These are phyloP conservation scores for Fraxinus greggii DNA, from an alignment of 305 asterid genomes.

Conservation along the genomic window DNA sequence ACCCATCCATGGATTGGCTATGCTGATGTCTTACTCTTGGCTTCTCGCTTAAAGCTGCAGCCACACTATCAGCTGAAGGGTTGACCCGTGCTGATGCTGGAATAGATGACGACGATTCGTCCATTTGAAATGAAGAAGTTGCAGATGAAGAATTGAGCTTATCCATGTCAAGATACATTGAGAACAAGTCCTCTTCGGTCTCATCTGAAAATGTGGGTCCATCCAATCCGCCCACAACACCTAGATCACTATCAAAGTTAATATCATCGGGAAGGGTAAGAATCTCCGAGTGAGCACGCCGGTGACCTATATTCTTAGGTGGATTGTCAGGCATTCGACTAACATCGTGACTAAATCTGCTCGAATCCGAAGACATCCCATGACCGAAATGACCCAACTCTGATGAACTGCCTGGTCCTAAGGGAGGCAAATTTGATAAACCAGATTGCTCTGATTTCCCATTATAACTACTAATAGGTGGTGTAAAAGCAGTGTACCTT, in stretches of 20 bases:
- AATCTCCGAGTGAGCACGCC: slow-evolving; percentile 98
- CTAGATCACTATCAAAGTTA: slow-evolving; percentile 94
- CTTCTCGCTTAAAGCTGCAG: slow-evolving; percentile 45
- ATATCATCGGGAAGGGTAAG: slow-evolving; percentile 95
- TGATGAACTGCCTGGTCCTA: slow-evolving; percentile 54
- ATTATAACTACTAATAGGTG: slow-evolving; percentile 47
- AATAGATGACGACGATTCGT: slow-evolving; percentile 59
- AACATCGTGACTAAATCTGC: slow-evolving; percentile 76
- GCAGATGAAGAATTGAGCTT: slow-evolving; percentile 78
- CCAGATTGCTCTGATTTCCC: slow-evolving; percentile 59
- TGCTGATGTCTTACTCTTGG: slow-evolving; percentile 93
- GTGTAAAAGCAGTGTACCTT: slow-evolving; percentile 65
- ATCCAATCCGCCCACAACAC: slow-evolving; percentile 93
- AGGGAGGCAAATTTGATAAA: slow-evolving; percentile 58
- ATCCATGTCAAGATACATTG: slow-evolving; percentile 92
- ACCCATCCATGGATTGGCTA: slow-evolving; percentile 99
- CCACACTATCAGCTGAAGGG: slow-evolving; percentile 39
- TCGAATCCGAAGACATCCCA: slow-evolving; percentile 46
- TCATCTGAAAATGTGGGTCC: slow-evolving; percentile 91
- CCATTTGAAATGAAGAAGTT: slow-evolving; percentile 66
- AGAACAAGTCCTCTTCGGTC: slow-evolving; percentile 79
- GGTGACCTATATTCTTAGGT: slow-evolving; percentile 74
- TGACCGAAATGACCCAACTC: slow-evolving; percentile 67
- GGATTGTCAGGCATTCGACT: slow-evolving; percentile 96
- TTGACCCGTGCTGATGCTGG: slow-evolving; percentile 23